Conservation (phyloP, 176 grass and related monocot genomes). For the Zoysia pacifica region DNA sequence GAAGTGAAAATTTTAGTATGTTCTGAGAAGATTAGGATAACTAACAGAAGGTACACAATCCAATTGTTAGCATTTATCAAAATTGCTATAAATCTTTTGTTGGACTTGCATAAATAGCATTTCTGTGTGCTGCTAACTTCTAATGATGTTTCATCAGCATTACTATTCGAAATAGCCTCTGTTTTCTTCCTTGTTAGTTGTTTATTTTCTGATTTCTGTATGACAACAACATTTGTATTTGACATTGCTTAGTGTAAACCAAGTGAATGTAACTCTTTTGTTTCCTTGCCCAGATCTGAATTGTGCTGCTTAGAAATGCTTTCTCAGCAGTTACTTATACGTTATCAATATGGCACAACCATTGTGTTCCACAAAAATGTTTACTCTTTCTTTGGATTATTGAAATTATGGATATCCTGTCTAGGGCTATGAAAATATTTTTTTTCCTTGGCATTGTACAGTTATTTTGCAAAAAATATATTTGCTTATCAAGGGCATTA, state of each 20-base stretch:
- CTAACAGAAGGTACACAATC: neutral
- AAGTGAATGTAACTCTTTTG: neutral
- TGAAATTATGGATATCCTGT: constrained; percentile 5
- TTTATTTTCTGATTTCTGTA: neutral
- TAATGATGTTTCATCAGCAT: neutral
- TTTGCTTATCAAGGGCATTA: neutral
- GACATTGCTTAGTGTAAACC: neutral
- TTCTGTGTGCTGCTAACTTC: neutral
- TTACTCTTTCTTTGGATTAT: neutral
- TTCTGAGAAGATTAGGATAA: neutral
- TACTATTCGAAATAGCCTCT: constrained; percentile 4
- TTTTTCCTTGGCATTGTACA: neutral
- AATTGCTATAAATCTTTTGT: too few relatives aligned
- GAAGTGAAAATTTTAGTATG: neutral
- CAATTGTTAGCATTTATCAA: neutral
- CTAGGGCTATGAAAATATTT: neutral
- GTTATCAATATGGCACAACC: neutral
- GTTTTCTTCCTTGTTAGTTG: neutral
- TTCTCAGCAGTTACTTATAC: neutral
- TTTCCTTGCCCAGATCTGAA: neutral
- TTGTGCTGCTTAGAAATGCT: constrained; percentile 11
- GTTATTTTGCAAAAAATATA: constrained; percentile 16
- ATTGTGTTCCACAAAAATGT: neutral
- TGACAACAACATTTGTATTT: neutral
- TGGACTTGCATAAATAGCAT: neutral